Base-by-base conservation (phyloP, 306 rosid species). In the Vigna nakashimae region DNA sequence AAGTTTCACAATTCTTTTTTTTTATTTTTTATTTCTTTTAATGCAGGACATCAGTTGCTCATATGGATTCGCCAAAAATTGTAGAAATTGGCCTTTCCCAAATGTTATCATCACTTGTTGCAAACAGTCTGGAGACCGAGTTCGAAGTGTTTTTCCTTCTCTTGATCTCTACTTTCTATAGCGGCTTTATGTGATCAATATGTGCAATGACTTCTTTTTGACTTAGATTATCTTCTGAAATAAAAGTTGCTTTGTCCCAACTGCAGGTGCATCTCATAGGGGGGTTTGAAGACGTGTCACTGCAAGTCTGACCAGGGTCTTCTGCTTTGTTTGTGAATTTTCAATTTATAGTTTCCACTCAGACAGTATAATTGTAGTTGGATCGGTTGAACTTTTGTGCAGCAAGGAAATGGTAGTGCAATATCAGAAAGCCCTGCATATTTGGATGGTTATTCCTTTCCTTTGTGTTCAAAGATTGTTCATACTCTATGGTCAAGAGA, bases 221-320 rank as follows among this genome's bases (percentile, higher is more conserved):
- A 52, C 32, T 66, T 64, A 24, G 17, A 17, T 68, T 68, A 6
- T 65, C 69, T 12, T 40, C 63, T 65, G 49, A 62, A 58, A 77
- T 77, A 82, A 17, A 76, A 45, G 4, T 73, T 62, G 18, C 51
- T 49, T 78, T 38, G 32, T 69, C 65, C 28, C 80, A 76, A 62
- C 17, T 80, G 87, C 88, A 94, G 98, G 95, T 94, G 71, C 97
- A 92, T 79, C 85, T 94, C 15, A 68, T 94, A 46, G 98, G 98
- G 49, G 92, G 94, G 50, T 94, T 85, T 80, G 95, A 94, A 90
- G 97, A 94, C 69, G 88, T 82, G 77, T 66, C 87, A 18, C 87
- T 69, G 48, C 82, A 87, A 57, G 97, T 94, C 77, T 78, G 86
- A 79, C 80, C 82, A 48, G 70, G 76, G 73, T 74, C 82, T 81